Evolutionary conservation across 1,284 basidiomycete species (phyloP), one percentile per base, ranked within the genome.

Genomic region (Pseudomicrostroma phylloplanum): DNA sequence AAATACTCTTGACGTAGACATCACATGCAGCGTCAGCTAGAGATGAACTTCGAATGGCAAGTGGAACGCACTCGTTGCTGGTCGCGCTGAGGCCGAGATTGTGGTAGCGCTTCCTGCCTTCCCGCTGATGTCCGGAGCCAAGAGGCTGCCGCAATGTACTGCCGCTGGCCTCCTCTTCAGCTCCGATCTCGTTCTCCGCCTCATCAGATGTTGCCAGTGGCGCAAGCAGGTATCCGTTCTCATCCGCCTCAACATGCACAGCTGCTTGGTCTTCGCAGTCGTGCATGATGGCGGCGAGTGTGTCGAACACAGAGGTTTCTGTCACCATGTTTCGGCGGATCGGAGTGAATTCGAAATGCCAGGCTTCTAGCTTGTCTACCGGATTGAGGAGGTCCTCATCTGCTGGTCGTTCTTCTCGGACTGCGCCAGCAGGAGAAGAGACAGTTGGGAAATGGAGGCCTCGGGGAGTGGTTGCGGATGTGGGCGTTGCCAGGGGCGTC

Each of bases 301-400:
- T 48, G 1, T 58, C 57, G 19, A 69, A 7, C 11, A 67, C 60
- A 17, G 43, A 56, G 0, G 63, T 60, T 23, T 76, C 68, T 0
- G 65, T 61, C 1, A 77, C 69, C 46, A 72, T 36, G 55, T 75
- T 78, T n/a, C 67, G 60, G n/a, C 56, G 21, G 55, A 71, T 66
- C 9, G 71, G 72, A 3, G 76, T 75, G 60, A 65, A 78, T 55
- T 78, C 76, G 55, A 77, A 65, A 40, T 76, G 72, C 76, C 76
- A 78, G 3, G 76, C 67, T 48, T 78, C 73, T 53, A 74, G 62
- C 56, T 70, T 65, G n/a, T 73, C 72, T 39, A 41, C 8, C 25
- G 49, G 9, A 21, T n/a, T 53, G 12, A 59, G 39, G n/a, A 53
- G 21, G n/a, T 51, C 58, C 21, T 55, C 59, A 1, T 55, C 59